Conservation (phyloP, 2,329 filamentous ascomycete species). For the Helminthosporium solani region DNA sequence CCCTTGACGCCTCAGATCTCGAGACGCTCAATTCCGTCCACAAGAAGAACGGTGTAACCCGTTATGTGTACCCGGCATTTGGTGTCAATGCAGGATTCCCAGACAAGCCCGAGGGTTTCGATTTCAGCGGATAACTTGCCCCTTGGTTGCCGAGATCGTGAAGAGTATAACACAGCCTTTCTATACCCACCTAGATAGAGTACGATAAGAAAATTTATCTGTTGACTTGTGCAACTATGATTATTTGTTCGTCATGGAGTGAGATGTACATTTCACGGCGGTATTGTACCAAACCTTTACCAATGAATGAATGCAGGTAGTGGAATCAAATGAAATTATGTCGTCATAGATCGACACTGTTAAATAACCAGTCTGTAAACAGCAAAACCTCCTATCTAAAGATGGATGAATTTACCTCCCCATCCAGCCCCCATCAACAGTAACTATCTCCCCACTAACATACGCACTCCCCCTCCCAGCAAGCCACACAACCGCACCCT, state of each 20-base stretch:
- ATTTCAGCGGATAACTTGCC: conserved; percentile 34
- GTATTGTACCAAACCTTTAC: too few species aligned
- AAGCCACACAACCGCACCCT: conserved; percentile 76
- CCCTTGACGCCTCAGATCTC: conserved; percentile 64
- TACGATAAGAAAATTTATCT: background rate
- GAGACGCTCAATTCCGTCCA: conserved; percentile 50
- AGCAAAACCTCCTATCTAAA: too few species aligned
- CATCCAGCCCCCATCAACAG: conserved; percentile 94
- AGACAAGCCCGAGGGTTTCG: conserved; percentile 46
- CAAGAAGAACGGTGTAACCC: conserved; percentile 49
- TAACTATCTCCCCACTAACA: conserved; percentile 77
- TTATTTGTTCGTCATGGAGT: too few species aligned
- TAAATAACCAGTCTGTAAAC: too few species aligned
- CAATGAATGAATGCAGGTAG: too few species aligned
- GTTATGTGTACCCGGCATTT: conserved; percentile 53
- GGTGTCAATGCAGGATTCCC: conserved; percentile 53
- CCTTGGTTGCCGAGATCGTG: conserved; percentile 11
- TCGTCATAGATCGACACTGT: too few species aligned
- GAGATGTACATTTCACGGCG: too few species aligned
- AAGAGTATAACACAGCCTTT: background rate
- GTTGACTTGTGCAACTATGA: too few species aligned
- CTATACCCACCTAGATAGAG: background rate
- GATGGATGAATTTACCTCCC: too few species aligned
- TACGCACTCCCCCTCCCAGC: conserved; percentile 76
- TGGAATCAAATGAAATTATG: too few species aligned